Conservation (phyloP, 1,284 basidiomycete species). For the Earliella scabrosa region DNA sequence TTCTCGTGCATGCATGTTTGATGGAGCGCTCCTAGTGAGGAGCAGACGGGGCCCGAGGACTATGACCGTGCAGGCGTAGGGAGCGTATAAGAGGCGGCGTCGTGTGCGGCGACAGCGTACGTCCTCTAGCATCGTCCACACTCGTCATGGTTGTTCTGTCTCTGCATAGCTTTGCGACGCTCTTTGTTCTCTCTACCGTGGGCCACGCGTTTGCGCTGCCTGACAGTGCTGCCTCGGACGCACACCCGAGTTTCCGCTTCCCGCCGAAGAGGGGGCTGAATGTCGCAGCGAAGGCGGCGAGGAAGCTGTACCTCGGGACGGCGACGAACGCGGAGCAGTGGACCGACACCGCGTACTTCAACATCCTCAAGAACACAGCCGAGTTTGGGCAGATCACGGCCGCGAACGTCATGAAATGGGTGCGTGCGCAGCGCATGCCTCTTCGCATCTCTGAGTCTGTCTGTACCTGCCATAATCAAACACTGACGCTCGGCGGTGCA, state of each 20-base stretch:
- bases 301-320: conserved; percentile 63
- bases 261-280: conserved; percentile 31
- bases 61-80: not conserved
- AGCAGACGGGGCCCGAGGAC: not conserved
- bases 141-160: too few species aligned
- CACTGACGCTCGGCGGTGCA: conserved; percentile 16
- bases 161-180: too few species aligned
- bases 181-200: too few species aligned
- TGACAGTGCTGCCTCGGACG: not conserved
- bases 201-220: not conserved
- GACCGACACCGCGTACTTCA: conserved; percentile 48
- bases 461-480: not conserved
- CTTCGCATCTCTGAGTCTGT: too few species aligned
- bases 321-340: conserved; percentile 64
- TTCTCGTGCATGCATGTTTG: too few species aligned
- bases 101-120: too few species aligned
- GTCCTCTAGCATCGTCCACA: not conserved
- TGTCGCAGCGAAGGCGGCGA: conserved; percentile 47
- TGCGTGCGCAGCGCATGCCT: conserved; percentile 20
- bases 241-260: not conserved
- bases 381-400: conserved; percentile 57
- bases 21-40: conserved; percentile 6
- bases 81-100: not conserved
- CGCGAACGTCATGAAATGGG: conserved; percentile 64
- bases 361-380: conserved; percentile 43